Base-by-base conservation (phyloP, 345 rosid genomes). In the Hibiscus tridactylites region DNA sequence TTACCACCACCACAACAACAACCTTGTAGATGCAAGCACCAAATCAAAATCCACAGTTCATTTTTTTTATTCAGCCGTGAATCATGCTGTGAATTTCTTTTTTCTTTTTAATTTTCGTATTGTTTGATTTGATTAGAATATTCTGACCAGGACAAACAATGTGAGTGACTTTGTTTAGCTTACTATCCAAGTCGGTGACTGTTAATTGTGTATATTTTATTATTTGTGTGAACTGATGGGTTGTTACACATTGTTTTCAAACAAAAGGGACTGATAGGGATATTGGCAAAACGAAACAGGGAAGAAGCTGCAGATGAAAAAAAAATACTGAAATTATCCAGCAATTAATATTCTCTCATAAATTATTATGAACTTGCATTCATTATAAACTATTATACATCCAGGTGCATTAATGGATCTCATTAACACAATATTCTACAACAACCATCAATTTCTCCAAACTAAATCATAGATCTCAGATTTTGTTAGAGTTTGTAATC, bases 161-260 rank as follows among this genome's bases (percentile, higher is more conserved):
- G 50, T 60, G 47, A 5, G 39, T 73, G 65, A 64, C 31, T 71
- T 16, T 62, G 68, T 15, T 65, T 74, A 73, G 63, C 73, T 39
- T 57, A 33, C 54, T 50, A 15, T 49, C n/a, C 1, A 49, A 61
- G 78, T 77, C 78, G 67, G 80, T 56, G 75, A 60, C 75, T 61
- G 59, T 78, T 59, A 46, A 63, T 72, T 73, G 3, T 73, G 67
- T 71, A 58, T 12, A 65, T 28, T 17, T 69, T 54, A 26, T 54
- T 56, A 16, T 62, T 50, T 29, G n/a, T 44, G 60, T 75, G 52
- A 72, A 66, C 47, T 71, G 77, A 81, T 73, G 78, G 79, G 76
- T 75, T 68, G 84, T 78, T 73, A 61, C 46, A 57, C 17, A 76
- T 82, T 73, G 79, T 77, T 82, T 70, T 82, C 81, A 26, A 76